Conservation (phyloP, 352 stramenopile species). For the Pythium rishiriense region DNA sequence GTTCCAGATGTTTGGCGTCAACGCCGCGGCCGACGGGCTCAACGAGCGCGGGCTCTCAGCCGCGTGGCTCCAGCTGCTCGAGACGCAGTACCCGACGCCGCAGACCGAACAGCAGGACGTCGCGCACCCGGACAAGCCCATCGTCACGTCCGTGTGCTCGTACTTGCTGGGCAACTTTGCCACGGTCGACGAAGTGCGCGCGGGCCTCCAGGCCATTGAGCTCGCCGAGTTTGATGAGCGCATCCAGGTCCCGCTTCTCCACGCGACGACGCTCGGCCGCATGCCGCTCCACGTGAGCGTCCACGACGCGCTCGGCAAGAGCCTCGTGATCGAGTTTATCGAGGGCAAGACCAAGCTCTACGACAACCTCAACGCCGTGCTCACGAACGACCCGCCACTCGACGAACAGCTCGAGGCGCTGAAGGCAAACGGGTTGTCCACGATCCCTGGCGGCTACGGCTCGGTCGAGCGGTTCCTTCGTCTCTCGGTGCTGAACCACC, state of each 20-base stretch:
- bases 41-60: constrained; percentile 38
- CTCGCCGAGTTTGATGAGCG: constrained; percentile 51
- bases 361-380: constrained; percentile 62
- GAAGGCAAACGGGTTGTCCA: constrained; percentile 28
- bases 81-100: constrained; percentile 49
- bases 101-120: constrained; percentile 15
- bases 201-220: constrained; percentile 49
- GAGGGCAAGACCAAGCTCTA: constrained; percentile 51
- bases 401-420: constrained; percentile 44
- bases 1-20: constrained; percentile 36
- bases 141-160: constrained; percentile 65
- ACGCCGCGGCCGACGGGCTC: constrained; percentile 35
- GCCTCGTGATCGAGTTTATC: constrained; percentile 74
- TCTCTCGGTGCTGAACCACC: constrained; percentile 65
- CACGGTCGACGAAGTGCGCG: constrained; percentile 56
- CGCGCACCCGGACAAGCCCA: constrained; percentile 31
- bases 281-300: constrained; percentile 65
- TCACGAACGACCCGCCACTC: constrained; percentile 72
- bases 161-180: constrained; percentile 77
- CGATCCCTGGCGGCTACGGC: constrained; percentile 52
- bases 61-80: constrained; percentile 28
- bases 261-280: constrained; percentile 25
- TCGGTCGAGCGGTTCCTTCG: constrained; percentile 57
- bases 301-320: constrained; percentile 60
- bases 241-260: constrained; percentile 27